Conservation (phyloP, 2,329 filamentous ascomycete genomes). For the Ophiostoma tasmaniense region DNA sequence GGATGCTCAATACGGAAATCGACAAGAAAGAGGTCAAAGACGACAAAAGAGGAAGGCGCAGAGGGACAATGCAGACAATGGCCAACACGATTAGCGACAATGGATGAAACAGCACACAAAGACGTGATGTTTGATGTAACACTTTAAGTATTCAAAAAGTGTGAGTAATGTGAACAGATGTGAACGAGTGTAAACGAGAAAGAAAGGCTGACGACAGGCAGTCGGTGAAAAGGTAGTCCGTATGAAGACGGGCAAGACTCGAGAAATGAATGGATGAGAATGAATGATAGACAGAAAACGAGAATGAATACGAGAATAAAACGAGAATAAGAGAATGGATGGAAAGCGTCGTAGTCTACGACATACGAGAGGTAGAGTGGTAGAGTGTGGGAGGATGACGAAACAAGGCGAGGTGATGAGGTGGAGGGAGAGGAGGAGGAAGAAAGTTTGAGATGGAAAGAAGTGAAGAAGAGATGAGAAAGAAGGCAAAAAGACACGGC, state of each 20-base stretch:
- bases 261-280: not conserved
- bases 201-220: not conserved
- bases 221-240: not conserved
- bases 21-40: too few species aligned
- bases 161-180: not conserved
- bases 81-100: not conserved
- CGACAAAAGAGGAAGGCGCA: not conserved
- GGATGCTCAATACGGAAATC: not conserved
- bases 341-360: not conserved
- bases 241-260: not conserved
- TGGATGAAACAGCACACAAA: not conserved
- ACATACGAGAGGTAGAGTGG: not conserved
- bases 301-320: too few species aligned
- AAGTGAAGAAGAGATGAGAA: not conserved
- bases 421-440: not conserved
- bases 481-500: slow-evolving; percentile 5
- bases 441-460: not conserved
- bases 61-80: slow-evolving; percentile 9
- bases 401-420: slow-evolving; percentile 10
- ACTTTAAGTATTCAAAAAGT: too few species aligned
- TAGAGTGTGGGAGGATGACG: not conserved
- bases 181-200: not conserved
- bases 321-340: not conserved
- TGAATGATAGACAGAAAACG: too few species aligned
- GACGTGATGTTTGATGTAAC: not conserved